Evolutionary conservation across 495 filamentous ascomycete species (phyloP), one percentile per base, ranked within the genome.

Genomic region (Tuber umbilicatum): DNA sequence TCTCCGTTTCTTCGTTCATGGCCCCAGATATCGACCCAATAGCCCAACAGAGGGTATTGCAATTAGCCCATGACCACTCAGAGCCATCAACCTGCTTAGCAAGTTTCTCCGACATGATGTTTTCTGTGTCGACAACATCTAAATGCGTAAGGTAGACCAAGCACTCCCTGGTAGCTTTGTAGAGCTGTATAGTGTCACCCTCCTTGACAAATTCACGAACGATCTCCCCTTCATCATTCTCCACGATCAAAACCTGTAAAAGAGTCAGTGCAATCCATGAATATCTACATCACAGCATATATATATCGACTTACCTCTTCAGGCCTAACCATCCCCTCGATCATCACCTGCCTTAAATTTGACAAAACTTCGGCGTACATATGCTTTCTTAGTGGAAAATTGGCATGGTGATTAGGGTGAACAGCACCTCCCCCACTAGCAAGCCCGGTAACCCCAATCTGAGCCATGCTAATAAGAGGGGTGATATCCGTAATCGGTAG

Each of bases 1-100:
- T 99, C 82, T 99, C 95, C 0, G 95, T 99, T 82, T 99, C 95
- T 81, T 99, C 95, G 81, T 97, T 98, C 95, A 99, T 99, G 43
- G 95, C 96, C 27, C 97, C 90, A 16, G 96, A 98, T 72, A 99
- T 98, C 1, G 95, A 99, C 31, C 95, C 95, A 82, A 99, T 99
- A 38, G 95, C 95, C 95, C 95, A 99, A 85, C 95, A 99, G 19
- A 99, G 89, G 3, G 95, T 97, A 84, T 99, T 99, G 88, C 95
- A 99, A 84, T 98, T 98, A 73, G 91, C 91, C 95, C 95, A 99
- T 19, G 96, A 98, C 95, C 95, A 99, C 84, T 99, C 95, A 21
- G 87, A 86, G 21, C 93, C 93, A 83, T 98, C 94, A 35, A 99
- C 95, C 84, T 98, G 95, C 73, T 93, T 90, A 19, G 92, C 89